A percentile compares a stretch with the other conserved stretches of the same genome.
Evolutionary conservation across 2,329 filamentous ascomycete genomes (phyloP).

Genomic region (Immersiporthe knoxdaviesiana): DNA sequence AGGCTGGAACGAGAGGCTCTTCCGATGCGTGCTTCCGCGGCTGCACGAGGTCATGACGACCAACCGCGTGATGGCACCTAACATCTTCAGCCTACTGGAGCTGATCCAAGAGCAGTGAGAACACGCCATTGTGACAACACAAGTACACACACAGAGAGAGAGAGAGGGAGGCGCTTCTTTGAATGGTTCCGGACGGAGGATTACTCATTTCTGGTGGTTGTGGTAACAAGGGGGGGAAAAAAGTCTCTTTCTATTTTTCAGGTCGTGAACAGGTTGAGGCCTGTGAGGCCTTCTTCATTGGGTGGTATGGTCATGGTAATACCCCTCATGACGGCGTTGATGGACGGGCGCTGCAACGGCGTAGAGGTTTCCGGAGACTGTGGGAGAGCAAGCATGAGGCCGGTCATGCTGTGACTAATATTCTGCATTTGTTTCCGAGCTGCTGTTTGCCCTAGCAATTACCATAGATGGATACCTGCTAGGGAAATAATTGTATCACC

Average conservation of each 20-base stretch:
- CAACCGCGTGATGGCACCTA: constrained; percentile 60
- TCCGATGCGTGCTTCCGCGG: constrained; percentile 66
- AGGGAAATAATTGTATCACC: not conserved
- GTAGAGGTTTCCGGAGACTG: not conserved
- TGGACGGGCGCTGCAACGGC: not conserved
- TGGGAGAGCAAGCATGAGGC: not conserved
- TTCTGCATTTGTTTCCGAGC: not conserved
- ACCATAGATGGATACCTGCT: not conserved
- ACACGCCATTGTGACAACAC: not conserved
- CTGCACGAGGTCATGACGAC: constrained; percentile 72
- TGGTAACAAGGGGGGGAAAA: not conserved
- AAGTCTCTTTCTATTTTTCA: constrained; percentile 5
- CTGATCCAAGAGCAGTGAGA: constrained; percentile 34
- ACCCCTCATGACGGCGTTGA: constrained; percentile 19
- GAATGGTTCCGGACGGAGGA: not conserved
- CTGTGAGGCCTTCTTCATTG: not conserved
- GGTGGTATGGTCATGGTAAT: constrained; percentile 8
- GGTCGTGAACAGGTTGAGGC: constrained; percentile 11
- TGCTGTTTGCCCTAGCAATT: not conserved
- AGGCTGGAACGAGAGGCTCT: constrained; percentile 70
- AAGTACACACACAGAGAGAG: too few species aligned
- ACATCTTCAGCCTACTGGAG: constrained; percentile 41
- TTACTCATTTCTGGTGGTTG: not conserved
- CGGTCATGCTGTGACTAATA: constrained; percentile 1
- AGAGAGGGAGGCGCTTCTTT: not conserved